Base-by-base conservation (phyloP, 2,329 filamentous ascomycete species). In the Hysterium pulicare region DNA sequence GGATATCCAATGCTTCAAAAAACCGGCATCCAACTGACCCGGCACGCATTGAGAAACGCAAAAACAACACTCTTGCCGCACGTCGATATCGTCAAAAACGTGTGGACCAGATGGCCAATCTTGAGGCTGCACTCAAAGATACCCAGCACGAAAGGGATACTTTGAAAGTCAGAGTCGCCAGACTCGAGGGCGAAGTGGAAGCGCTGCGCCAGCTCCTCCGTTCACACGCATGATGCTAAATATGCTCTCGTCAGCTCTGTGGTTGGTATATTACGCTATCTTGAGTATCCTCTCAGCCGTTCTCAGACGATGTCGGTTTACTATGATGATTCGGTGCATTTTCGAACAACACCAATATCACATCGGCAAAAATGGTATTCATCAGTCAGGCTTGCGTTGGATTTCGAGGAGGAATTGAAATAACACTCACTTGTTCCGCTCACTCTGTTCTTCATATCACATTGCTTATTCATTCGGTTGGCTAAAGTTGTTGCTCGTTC, bases 51-150 rank as follows among this genome's bases (percentile, higher is more conserved):
- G 62, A 66, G 45, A 86, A 86, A 63, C 81, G 84, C 21, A 77
- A 79, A 47, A 77, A 79, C 47, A 87, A 87, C 63, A 87, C 83
- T 11, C 73, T 85, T 47, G 83, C 84, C n/a, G 84, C 84, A 22
- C 76, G 82, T 47, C 82, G 83, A 47, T 87, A 86, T 59, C 79
- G 84, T 20, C 83, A 87, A 61, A 84, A 84, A 61, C 79, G 82
- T 34, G 73, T 86, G 24, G 83, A 87, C 53, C 79, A 82, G 47
- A 78, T 86, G 61, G 68, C 67, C 20, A 76, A 79, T 47, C 72
- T 87, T 23, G 83, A 87, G 62, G 62, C 68, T 7, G 75, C 78
- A 16, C 67, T 87, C 32, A 75, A 74, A 35, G 72, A 76, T 33
- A 75, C 82, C 57, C 77, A 77, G 45, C 64, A 72, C 36, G 83